Evolutionary conservation across 768 basidiomycete species (phyloP), one percentile per base, ranked within the genome.

Genomic region (Macrolepiota fuliginosa): DNA sequence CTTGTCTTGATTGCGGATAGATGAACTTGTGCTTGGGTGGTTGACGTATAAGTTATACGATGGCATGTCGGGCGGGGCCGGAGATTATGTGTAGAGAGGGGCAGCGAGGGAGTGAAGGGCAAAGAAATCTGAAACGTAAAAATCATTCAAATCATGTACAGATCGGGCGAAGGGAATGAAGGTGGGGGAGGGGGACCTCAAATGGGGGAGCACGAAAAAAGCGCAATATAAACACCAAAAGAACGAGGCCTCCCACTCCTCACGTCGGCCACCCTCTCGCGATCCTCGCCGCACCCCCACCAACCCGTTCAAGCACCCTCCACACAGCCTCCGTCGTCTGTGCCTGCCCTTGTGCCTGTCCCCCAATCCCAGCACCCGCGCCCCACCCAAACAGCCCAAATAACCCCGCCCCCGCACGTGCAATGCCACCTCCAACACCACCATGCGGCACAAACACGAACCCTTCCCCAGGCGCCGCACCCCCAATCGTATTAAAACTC

Each of bases 181-280:
- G 29, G 29, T 32, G 29, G 29, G 29, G 29, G 7, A 7, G 29
- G 29, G 29, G 29, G 29, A 32, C 29, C 29, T 32, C 29, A 32
- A 7, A 32, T 7, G 29, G 29, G 29, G 29, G n/a, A n/a, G n/a
- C n/a, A n/a, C n/a, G n/a, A n/a, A n/a, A n/a, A n/a, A n/a, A 32
- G 29, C 29, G 7, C 7, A 7, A 32, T 32, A 32, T 32, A 32
- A 32, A 32, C 29, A 32, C 7, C 29, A 7, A 32, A 32, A 32
- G 7, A 32, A 32, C 29, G 29, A 32, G 29, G 29, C 29, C 29
- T 7, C 7, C 29, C 0, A 9, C 9, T 49, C 47, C 24, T 56
- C 45, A 91, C 58, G 89, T 90, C 51, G 90, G 91, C 88, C 88
- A 91, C 12, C 91, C 91, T 51, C 89, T 80, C 11, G 86, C 88